Percentiles rank a stretch among this genome's conserved stretches.
Conservation (phyloP, 2,329 filamentous ascomycete species). For the Colletotrichum phormii region DNA sequence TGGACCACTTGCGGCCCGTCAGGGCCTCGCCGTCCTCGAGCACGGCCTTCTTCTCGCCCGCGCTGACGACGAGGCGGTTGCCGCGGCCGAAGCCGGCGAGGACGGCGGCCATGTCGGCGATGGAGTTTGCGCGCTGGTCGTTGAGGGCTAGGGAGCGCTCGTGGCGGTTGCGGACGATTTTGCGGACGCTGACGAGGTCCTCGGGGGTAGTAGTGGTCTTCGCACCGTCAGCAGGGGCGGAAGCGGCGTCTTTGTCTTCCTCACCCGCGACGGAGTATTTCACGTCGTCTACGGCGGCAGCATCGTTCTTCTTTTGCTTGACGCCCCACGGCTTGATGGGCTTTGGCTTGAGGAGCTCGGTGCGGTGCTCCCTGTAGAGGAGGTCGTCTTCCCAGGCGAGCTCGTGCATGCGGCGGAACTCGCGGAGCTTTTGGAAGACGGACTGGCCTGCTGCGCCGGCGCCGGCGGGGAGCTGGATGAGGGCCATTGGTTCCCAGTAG, state of each 20-base stretch:
- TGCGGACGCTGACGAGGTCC: slow-evolving; percentile 39
- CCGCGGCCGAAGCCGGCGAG: slow-evolving; percentile 64
- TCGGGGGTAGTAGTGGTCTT: not conserved
- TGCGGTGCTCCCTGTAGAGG: slow-evolving; percentile 47
- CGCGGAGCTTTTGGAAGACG: slow-evolving; percentile 72
- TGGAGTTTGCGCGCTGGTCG: slow-evolving; percentile 69
- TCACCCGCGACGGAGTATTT: too few species aligned
- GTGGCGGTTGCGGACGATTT: slow-evolving; percentile 49
- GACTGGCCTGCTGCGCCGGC: slow-evolving; percentile 66
- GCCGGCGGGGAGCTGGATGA: slow-evolving; percentile 67
- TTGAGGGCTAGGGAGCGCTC: slow-evolving; percentile 66
- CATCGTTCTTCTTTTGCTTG: too few species aligned
- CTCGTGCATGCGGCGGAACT: slow-evolving; percentile 73
- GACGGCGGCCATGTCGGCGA: slow-evolving; percentile 73
- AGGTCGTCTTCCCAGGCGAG: slow-evolving; percentile 66
- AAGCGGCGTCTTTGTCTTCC: not conserved
- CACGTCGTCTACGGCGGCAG: too few species aligned
- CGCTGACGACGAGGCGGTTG: slow-evolving; percentile 55
- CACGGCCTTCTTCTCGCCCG: slow-evolving; percentile 24
- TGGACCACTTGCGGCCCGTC: slow-evolving; percentile 18
- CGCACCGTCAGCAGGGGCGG: not conserved
- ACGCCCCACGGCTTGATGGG: not conserved
- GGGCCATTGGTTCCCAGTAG: slow-evolving; percentile 72
- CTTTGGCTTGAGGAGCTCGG: slow-evolving; percentile 14
- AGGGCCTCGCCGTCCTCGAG: slow-evolving; percentile 21